Percentiles rank a stretch among this genome's conserved stretches.
Conservation (phyloP, 2,329 filamentous ascomycete genomes). For the Tolypocladium amazonense region DNA sequence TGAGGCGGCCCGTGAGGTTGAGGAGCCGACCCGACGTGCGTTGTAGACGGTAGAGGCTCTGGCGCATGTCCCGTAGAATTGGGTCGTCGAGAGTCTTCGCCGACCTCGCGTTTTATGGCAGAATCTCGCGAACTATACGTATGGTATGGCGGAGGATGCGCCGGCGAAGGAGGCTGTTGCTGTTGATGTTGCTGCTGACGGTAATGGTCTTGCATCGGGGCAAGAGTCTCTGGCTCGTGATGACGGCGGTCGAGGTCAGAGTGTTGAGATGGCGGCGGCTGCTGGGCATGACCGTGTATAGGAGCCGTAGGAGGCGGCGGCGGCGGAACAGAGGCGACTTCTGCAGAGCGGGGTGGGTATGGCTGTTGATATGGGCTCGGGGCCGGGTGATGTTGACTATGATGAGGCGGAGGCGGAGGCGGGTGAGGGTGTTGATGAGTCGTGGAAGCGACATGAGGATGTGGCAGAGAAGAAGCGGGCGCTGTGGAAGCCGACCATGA, state of each 20-base stretch:
- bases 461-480: constrained; percentile 37
- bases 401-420: constrained; percentile 12
- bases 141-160: constrained; percentile 31
- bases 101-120: constrained; percentile 45
- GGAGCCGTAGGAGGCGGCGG: constrained; percentile 9
- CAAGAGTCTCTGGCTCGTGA: constrained; percentile 44
- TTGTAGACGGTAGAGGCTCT: constrained; percentile 19
- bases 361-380: constrained; percentile 30
- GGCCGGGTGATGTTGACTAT: constrained; percentile 18
- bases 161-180: constrained; percentile 28
- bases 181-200: constrained; percentile 14
- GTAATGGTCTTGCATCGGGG: constrained; percentile 44
- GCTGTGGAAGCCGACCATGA: constrained; percentile 37
- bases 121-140: constrained; percentile 38
- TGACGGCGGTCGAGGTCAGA: constrained; percentile 42
- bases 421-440: constrained; percentile 14
- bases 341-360: constrained; percentile 22
- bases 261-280: constrained; percentile 24
- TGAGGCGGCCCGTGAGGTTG: constrained; percentile 19
- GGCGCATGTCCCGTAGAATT: constrained; percentile 38
- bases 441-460: constrained; percentile 27
- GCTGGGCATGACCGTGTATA: constrained; percentile 18
- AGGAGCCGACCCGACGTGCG: constrained; percentile 19
- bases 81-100: constrained; percentile 40
- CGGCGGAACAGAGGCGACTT: constrained; percentile 17